phyloP scores from a whole-genome alignment of 2,329 filamentous ascomycete species.

The Claviceps humidiphila region DNA sequence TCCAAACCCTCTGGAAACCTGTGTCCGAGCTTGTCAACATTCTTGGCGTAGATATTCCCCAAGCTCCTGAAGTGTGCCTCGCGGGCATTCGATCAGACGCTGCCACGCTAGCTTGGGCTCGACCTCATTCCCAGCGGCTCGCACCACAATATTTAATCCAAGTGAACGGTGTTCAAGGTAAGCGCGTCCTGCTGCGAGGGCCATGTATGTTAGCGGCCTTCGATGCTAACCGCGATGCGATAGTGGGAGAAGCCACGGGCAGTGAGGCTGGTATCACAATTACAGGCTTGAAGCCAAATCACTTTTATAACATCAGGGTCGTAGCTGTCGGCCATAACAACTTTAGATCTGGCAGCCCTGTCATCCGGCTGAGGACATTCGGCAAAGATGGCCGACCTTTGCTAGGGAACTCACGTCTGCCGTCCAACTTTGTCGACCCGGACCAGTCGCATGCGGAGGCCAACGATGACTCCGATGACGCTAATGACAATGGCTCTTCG shows the following conservation, averaged over 20 bases:
- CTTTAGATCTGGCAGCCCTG: slow-evolving; percentile 78
- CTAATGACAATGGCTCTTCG: slow-evolving; percentile 34
- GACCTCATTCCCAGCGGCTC: slow-evolving; percentile 48
- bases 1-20: slow-evolving; percentile 79
- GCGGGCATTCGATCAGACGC: slow-evolving; percentile 80
- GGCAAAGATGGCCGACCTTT: slow-evolving; percentile 50
- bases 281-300: slow-evolving; percentile 70
- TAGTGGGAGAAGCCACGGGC: slow-evolving; percentile 66
- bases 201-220: background rate
- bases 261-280: slow-evolving; percentile 60
- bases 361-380: slow-evolving; percentile 73
- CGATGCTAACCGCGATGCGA: background rate
- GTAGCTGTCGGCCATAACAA: slow-evolving; percentile 84
- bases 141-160: slow-evolving; percentile 84
- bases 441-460: slow-evolving; percentile 29
- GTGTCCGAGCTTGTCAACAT: slow-evolving; percentile 84
- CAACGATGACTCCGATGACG: slow-evolving; percentile 30
- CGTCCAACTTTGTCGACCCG: slow-evolving; percentile 41
- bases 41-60: slow-evolving; percentile 85
- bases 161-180: slow-evolving; percentile 84
- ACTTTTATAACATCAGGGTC: slow-evolving; percentile 87
- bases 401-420: slow-evolving; percentile 41
- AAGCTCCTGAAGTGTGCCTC: slow-evolving; percentile 77
- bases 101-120: slow-evolving; percentile 83
- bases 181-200: slow-evolving; percentile 17